Conservation (phyloP, 2,329 filamentous ascomycete species). For the Chrysosporium keratinophilum region DNA sequence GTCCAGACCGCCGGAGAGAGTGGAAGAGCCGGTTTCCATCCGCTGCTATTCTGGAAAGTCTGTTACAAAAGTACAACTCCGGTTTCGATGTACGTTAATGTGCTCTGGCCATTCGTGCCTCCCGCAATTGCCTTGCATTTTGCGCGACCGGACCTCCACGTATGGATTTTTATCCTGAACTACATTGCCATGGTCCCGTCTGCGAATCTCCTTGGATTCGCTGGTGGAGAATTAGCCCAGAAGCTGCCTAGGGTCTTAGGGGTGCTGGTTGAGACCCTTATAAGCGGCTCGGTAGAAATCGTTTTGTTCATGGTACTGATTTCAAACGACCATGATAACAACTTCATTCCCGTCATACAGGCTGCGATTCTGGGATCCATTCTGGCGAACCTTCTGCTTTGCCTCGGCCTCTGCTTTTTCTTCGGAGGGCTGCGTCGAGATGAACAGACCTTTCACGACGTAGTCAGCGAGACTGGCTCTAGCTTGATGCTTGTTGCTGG, state of each 20-base stretch:
- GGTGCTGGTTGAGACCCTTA: slow-evolving; percentile 41
- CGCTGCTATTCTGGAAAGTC: slow-evolving; percentile 53
- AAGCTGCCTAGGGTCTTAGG: slow-evolving; percentile 63
- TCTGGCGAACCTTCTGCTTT: slow-evolving; percentile 69
- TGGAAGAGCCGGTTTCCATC: slow-evolving; percentile 56
- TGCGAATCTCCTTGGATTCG: slow-evolving; percentile 65
- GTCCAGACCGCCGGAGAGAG: slow-evolving; percentile 50
- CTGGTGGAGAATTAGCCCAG: slow-evolving; percentile 58
- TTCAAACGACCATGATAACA: slow-evolving; percentile 39
- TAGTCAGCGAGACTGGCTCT: slow-evolving; percentile 67
- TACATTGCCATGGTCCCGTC: slow-evolving; percentile 70
- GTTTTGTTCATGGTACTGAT: slow-evolving; percentile 72
- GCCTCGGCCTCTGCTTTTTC: slow-evolving; percentile 70
- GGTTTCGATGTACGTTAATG: slow-evolving; percentile 55
- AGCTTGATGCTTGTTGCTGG: slow-evolving; percentile 68
- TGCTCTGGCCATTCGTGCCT: slow-evolving; percentile 66
- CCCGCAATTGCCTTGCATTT: slow-evolving; percentile 58
- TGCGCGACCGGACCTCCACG: slow-evolving; percentile 45
- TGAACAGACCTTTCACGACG: slow-evolving; percentile 57
- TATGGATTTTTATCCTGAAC: slow-evolving; percentile 58
- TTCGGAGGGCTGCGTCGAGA: slow-evolving; percentile 59
- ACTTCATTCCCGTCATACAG: slow-evolving; percentile 57
- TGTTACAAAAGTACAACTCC: slow-evolving; percentile 54
- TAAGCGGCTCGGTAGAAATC: slow-evolving; percentile 70
- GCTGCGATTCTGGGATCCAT: slow-evolving; percentile 77